phyloP scores from a whole-genome alignment of 495 filamentous ascomycete genomes.

The Umbilicaria muhlenbergii region DNA sequence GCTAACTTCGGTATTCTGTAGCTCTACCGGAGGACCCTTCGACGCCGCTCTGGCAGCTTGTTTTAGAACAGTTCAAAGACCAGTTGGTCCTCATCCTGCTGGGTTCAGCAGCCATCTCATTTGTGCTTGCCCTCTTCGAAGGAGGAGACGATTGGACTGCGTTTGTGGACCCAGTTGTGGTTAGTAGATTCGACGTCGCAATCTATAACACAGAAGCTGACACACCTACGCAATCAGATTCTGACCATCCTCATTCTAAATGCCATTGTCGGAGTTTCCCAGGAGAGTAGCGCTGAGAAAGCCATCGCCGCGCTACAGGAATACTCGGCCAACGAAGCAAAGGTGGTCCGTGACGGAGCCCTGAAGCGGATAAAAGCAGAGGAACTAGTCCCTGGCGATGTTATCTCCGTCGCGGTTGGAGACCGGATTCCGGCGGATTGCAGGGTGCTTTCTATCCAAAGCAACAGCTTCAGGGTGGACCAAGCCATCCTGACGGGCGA shows the following conservation, averaged over 20 bases:
- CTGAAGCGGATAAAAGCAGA: conserved; percentile 74
- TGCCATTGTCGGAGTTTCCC: conserved; percentile 90
- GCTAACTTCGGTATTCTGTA: conserved; percentile 22
- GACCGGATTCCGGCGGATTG: conserved; percentile 97
- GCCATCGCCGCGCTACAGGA: conserved; percentile 97
- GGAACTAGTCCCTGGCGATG: conserved; percentile 89
- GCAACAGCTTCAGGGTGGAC: conserved; percentile 92
- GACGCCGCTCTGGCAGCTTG: conserved; percentile 91
- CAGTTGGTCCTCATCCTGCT: conserved; percentile 94
- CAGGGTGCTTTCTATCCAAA: conserved; percentile 75
- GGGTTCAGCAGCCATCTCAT: conserved; percentile 86
- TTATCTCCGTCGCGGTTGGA: conserved; percentile 77
- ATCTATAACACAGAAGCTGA: background rate
- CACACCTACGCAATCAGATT: conserved; percentile 40
- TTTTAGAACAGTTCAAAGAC: conserved; percentile 98
- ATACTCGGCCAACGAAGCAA: conserved; percentile 97
- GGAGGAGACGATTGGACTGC: conserved; percentile 87
- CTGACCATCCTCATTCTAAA: conserved; percentile 95
- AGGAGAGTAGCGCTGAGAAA: conserved; percentile 97
- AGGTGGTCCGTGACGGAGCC: conserved; percentile 67
- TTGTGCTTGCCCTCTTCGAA: conserved; percentile 86
- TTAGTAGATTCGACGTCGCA: conserved; percentile 27
- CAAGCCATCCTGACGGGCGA: conserved; percentile 97
- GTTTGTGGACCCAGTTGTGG: conserved; percentile 95
- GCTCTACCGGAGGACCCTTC: conserved; percentile 91